A percentile compares a stretch with the other conserved stretches of the same genome.
Conservation (phyloP, 176 grass and related monocot genomes). For the Triticum timopheevii region DNA sequence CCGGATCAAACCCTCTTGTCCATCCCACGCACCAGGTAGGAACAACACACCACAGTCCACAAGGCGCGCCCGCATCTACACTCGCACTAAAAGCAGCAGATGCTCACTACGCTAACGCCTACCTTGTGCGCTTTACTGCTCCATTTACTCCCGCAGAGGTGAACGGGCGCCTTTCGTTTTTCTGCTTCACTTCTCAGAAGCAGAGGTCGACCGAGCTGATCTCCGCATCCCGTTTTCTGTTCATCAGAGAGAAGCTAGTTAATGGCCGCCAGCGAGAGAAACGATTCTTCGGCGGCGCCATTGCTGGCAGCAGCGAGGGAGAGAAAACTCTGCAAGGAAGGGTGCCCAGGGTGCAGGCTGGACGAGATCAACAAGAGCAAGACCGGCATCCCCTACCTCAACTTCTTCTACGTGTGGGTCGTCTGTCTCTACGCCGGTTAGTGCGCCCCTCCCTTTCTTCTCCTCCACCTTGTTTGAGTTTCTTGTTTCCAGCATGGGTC, state of each 20-base stretch:
- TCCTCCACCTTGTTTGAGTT: not conserved
- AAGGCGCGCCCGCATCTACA: no score
- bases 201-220: not conserved
- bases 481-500: not conserved
- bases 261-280: conserved; percentile 21
- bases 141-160: not conserved
- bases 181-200: not conserved
- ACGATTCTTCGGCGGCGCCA: not conserved
- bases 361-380: conserved; percentile 29
- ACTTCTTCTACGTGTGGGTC: conserved; percentile 70
- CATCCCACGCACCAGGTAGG: no score
- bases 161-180: not conserved
- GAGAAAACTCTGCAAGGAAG: not conserved
- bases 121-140: not conserved
- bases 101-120: not conserved
- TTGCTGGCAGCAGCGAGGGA: conserved; percentile 20
- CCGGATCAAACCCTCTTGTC: no score
- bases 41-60: no score
- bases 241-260: not conserved
- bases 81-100: no score
- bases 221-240: not conserved
- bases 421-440: conserved; percentile 56
- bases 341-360: conserved; percentile 50
- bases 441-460: not conserved
- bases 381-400: conserved; percentile 49